phyloP scores from a whole-genome alignment of 257 asterid genomes.

The Solanum appendiculatum region DNA sequence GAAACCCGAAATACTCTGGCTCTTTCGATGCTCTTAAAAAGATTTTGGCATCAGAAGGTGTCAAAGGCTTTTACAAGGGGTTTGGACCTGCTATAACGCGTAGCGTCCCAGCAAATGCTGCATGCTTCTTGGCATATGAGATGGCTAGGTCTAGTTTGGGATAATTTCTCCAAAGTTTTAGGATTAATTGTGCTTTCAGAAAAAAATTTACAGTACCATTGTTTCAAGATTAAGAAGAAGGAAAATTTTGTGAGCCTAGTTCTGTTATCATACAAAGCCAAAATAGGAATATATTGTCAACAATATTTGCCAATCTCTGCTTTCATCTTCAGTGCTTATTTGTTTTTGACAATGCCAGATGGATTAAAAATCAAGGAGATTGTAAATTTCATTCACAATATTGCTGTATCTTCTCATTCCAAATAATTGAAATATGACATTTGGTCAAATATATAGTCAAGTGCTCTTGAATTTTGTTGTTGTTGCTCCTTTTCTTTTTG shows the following conservation, averaged over 20 bases:
- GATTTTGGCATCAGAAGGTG: slow-evolving; percentile 61
- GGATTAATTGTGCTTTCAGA: not conserved
- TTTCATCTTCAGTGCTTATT: not conserved
- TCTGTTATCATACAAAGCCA: not conserved
- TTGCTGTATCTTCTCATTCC: not conserved
- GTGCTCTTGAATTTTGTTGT: not conserved
- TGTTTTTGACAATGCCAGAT: not conserved
- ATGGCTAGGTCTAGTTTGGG: slow-evolving; percentile 67
- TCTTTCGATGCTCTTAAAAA: slow-evolving; percentile 57
- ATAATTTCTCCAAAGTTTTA: slow-evolving; percentile 15
- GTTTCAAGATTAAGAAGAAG: not conserved
- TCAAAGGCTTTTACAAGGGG: slow-evolving; percentile 75
- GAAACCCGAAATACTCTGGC: slow-evolving; percentile 61
- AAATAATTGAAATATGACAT: not conserved
- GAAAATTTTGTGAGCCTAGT: not conserved
- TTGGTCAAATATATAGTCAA: not conserved
- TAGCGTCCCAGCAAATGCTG: slow-evolving; percentile 83
- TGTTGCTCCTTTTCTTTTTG: not conserved
- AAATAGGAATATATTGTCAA: not conserved
- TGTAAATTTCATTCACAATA: not conserved
- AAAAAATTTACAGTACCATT: not conserved
- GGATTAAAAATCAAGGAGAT: not conserved
- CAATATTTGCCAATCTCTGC: not conserved
- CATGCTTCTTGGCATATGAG: slow-evolving; percentile 86
- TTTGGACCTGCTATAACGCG: slow-evolving; percentile 89